Percentiles rank a stretch among this genome's conserved stretches.
Evolutionary conservation across 306 rosid genomes (phyloP).

Genomic region (Lathyrus aphaca): DNA sequence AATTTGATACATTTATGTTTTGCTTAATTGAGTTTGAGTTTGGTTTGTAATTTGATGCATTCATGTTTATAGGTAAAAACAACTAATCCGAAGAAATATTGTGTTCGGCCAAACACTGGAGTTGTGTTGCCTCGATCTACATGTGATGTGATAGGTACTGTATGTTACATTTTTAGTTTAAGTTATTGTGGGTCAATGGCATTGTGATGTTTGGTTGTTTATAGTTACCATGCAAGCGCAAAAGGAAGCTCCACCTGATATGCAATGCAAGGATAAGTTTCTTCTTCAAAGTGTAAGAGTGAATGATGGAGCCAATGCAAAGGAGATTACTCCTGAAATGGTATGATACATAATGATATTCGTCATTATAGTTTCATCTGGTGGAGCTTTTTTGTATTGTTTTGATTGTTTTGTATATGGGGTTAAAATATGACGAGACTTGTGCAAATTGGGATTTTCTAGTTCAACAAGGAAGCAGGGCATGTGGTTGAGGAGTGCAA

Average conservation of each 20-base stretch:
- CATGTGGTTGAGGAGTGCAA: slow-evolving; percentile 85
- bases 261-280: slow-evolving; percentile 96
- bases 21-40: slow-evolving; percentile 14
- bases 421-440: slow-evolving; percentile 26
- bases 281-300: slow-evolving; percentile 84
- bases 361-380: background rate
- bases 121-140: slow-evolving; percentile 77
- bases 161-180: background rate
- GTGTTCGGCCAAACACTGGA: slow-evolving; percentile 98
- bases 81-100: slow-evolving; percentile 91
- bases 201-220: slow-evolving; percentile 12
- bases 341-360: slow-evolving; percentile 44
- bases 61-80: slow-evolving; percentile 77
- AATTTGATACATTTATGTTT: slow-evolving; percentile 8
- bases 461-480: slow-evolving; percentile 88
- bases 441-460: slow-evolving; percentile 40
- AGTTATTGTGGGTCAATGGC: background rate
- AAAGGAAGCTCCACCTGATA: slow-evolving; percentile 80
- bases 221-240: slow-evolving; percentile 96
- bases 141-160: slow-evolving; percentile 85
- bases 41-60: slow-evolving; percentile 16
- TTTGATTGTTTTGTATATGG: background rate
- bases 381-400: background rate
- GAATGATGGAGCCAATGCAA: slow-evolving; percentile 51
- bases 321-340: slow-evolving; percentile 85